Conservation (phyloP, 2,329 filamentous ascomycete genomes). For the Geoglossum cookeanum region DNA sequence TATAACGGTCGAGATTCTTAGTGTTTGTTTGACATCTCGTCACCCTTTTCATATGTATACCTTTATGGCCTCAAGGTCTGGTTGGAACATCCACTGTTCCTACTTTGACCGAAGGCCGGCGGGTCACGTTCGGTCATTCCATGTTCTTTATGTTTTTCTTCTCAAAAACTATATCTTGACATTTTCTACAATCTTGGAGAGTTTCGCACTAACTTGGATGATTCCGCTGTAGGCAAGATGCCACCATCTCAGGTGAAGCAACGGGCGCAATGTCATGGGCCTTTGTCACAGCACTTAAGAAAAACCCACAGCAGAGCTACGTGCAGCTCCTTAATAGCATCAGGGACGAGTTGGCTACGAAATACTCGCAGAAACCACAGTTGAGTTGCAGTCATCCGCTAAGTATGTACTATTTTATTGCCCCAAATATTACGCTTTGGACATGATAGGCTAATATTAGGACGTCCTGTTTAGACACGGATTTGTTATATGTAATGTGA, state of each 20-base stretch:
- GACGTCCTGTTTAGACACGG: constrained; percentile 30
- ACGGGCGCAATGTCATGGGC: constrained; percentile 98
- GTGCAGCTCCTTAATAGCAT: constrained; percentile 91
- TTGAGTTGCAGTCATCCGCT: constrained; percentile 89
- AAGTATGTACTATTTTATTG: constrained; percentile 39
- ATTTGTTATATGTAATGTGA: constrained; percentile 49
- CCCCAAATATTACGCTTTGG: neutral
- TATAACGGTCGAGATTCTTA: neutral
- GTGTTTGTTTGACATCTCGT: neutral
- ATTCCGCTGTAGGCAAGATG: constrained; percentile 49
- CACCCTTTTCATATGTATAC: neutral
- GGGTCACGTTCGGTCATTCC: constrained; percentile 5
- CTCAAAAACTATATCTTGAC: neutral
- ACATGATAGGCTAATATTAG: neutral
- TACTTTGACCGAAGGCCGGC: neutral
- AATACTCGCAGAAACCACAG: constrained; percentile 91
- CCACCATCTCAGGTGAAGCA: constrained; percentile 68
- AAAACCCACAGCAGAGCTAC: constrained; percentile 90
- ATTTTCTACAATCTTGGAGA: neutral
- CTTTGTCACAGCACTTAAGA: constrained; percentile 77
- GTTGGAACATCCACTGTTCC: neutral
- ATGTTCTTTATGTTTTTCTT: neutral
- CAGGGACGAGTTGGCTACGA: constrained; percentile 66
- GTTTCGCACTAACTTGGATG: neutral
- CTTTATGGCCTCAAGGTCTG: neutral